Base-by-base conservation (phyloP, 139 green algal genomes). In the Chloropicon primus region DNA sequence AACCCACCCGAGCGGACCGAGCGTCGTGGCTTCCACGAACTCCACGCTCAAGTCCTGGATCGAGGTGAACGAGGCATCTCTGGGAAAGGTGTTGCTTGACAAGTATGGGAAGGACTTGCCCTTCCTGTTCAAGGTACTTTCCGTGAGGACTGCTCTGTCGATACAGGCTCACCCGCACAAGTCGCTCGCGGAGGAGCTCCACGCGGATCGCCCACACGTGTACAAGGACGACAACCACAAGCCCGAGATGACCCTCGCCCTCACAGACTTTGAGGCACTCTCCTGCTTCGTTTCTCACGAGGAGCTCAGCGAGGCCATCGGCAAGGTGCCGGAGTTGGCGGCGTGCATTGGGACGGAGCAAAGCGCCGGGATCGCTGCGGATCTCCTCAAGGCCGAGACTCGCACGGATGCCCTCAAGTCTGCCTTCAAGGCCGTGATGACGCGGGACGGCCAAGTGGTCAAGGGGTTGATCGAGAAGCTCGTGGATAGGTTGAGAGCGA, bases 141-240 rank as follows among this genome's bases (percentile, higher is more conserved):
- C 86, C 1, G 92, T 98, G 28, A 53, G 83, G n/a, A 97, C 91
- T 62, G 95, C 94, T 1, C 88, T 99, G 25, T 97, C 91, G 53
- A 99, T 99, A 54, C 95, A 99, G 82, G 95, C 93, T 1, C 95
- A 99, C 78, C 95, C 95, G 2, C 93, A 99, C 87, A 98, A 98
- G 87, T 72, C 80, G 53, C 86, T 98, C 21, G 95, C 95, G 23
- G 88, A 96, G 84, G 77, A 77, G 25, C 87, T 99, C 22, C 92
- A 98, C 81, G 80, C 80, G 0, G 76, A 90, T 24, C 77, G 84
- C 23, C 95, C 94, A 22, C 82, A 93, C 76, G 89, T 95, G 75
- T 79, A 74, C 53, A 94, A 95, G 73, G 95, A 99, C 76, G 85
- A 80, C 82, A 99, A 99, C 85, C 95, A 99, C 87, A 99, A 99